Conservation (phyloP, 2,329 filamentous ascomycete species). For the Colletotrichum chlorophyti region DNA sequence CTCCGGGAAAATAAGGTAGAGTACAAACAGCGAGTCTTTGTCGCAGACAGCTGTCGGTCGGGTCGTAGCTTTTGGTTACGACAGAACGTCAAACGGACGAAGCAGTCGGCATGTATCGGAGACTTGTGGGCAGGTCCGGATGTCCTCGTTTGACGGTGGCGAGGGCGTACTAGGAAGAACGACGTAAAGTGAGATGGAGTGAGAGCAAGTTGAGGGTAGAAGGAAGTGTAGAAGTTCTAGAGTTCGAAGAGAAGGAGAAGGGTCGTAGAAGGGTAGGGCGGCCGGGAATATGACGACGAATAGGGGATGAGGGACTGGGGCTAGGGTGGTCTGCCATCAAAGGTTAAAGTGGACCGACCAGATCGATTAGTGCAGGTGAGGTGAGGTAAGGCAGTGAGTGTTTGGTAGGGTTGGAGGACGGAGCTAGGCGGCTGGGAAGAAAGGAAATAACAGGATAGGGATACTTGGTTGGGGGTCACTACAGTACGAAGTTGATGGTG, state of each 20-base stretch:
- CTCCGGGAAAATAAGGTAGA: no score
- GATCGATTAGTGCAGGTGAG: constrained; percentile 16
- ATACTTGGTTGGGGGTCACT: no score
- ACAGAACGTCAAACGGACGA: neutral
- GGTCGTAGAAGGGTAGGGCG: constrained; percentile 22
- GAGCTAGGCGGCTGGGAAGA: no score
- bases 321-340: constrained; percentile 15
- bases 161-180: neutral
- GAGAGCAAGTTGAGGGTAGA: neutral
- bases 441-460: no score
- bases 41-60: constrained; percentile 1
- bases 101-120: constrained; percentile 4
- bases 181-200: neutral
- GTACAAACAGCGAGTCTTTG: constrained; percentile 16
- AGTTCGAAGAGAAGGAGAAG: constrained; percentile 29
- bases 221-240: constrained; percentile 28
- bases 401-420: neutral
- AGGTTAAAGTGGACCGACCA: constrained; percentile 28
- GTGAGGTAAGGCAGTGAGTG: neutral
- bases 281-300: constrained; percentile 26
- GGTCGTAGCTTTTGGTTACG: constrained; percentile 3
- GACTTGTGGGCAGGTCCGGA: neutral
- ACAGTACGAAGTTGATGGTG: no score
- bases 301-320: constrained; percentile 19
- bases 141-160: neutral